Evolutionary conservation across 2,329 filamentous ascomycete species (phyloP), one percentile per base, ranked within the genome.

Genomic region (Cryphonectria radicalis): DNA sequence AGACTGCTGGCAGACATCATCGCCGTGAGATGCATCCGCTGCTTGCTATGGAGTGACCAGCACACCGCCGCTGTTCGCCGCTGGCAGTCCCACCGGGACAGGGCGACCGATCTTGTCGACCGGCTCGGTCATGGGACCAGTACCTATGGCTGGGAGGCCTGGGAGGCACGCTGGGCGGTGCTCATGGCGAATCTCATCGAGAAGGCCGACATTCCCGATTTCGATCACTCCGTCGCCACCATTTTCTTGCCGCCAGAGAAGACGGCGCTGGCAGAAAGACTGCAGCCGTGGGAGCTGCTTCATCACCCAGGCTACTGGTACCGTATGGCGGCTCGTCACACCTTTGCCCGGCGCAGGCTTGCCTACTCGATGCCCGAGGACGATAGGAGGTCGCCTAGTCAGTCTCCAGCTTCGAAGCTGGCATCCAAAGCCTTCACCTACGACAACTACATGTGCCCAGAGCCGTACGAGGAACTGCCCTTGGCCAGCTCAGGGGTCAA

Each of bases 121-220:
- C 88, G 93, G 25, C 90, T 92, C 75, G 95, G 94, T 4, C 93
- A 93, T 76, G 95, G 95, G 0, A 94, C 93, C 3, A 89, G 90
- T 43, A 97, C 93, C 75, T 98, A 98, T 79, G 93, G 94, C 7
- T 98, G 95, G 93, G 89, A 94, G 77, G 95, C 95, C 1, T 99
- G 95, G 95, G 92, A 97, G 81, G 90, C 93, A 57, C 88, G 93
- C 70, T 91, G 89, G 89, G 86, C 88, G 22, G 83, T 83, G 32
- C 82, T 89, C 17, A 91, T 91, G 89, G 89, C 88, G 2, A 84
- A 88, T 62, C 77, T 91, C 73, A 85, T 91, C 25, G 85, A 89
- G 73, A 87, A 84, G 73, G 82, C 85, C 37, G 83, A 85, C 28
- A 82, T 90, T 17, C 81, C 83, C 3, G 86, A 86, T 46, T 80